Evolutionary conservation across 163 green algal genomes (phyloP), one percentile per base, ranked within the genome.

Genomic region (Chloromonas sp.): DNA sequence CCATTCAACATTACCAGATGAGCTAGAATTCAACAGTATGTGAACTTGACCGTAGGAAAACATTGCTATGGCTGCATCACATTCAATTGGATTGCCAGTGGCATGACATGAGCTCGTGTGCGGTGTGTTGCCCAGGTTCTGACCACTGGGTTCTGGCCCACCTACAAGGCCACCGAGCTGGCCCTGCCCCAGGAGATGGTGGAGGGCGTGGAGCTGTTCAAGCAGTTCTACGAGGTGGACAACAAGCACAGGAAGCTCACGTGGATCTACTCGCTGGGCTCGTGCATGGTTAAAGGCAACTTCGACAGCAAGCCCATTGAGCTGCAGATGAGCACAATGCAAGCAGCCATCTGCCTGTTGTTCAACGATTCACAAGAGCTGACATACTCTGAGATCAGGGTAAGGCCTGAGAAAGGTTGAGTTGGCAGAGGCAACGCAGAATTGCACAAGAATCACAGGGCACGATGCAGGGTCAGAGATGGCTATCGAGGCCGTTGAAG

Each of bases 141-240:
- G 14, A 98, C 94, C 11, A 98, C 93, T 14, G 95, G 95, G 81
- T 99, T 98, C 91, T 99, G 97, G 97, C 97, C 97, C 36, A 95
- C 91, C 15, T 98, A 98, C 93, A 98, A 98, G 93, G 82, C 82
- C 60, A 92, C 95, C 61, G 96, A 99, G 83, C 86, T 99, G 70
- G 90, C 89, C 36, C 91, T 99, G 83, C 97, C 97, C 2, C 86
- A 94, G 83, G 95, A 98, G 89, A 98, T 99, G 96, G 88, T 95
- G 61, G 84, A 88, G 3, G 86, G 91, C 0, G 84, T 96, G 78
- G 88, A 92, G 80, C 81, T 90, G 77, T 97, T 95, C 91, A 93
- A 96, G 87, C 85, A 93, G 82, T 90, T 87, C 81, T 89, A 86
- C 61, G 62, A 84, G n/a, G 70, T 36, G 66, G 66, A 74, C 66